These are phyloP conservation scores for Chlorophyllum brunneum DNA, from an alignment of 768 basidiomycete genomes.

Conservation along the genomic window DNA sequence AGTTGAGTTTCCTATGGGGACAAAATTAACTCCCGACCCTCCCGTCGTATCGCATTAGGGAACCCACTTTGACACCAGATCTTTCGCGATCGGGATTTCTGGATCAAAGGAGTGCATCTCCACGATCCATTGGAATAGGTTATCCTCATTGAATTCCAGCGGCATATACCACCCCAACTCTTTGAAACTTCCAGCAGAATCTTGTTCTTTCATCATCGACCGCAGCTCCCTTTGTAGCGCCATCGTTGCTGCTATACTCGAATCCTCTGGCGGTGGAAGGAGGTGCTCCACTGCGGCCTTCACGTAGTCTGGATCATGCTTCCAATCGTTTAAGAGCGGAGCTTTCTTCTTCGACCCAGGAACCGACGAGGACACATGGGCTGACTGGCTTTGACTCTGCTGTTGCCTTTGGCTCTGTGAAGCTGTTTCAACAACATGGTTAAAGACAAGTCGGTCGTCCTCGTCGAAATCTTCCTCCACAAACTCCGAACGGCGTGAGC, in stretches of 20 bases:
- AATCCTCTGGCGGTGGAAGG: slow-evolving; percentile 59
- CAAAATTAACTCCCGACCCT: background rate
- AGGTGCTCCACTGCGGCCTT: slow-evolving; percentile 36
- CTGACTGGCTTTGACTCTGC: background rate
- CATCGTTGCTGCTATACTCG: slow-evolving; percentile 49
- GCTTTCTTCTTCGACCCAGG: slow-evolving; percentile 19
- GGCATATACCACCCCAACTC: slow-evolving; percentile 74
- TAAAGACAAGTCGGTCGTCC: slow-evolving; percentile 46
- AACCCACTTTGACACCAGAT: slow-evolving; percentile 47
- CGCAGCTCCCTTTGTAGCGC: slow-evolving; percentile 61
- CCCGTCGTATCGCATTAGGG: background rate
- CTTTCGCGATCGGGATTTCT: slow-evolving; percentile 54
- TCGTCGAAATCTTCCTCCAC: slow-evolving; percentile 43
- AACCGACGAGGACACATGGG: slow-evolving; percentile 14
- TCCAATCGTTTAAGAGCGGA: slow-evolving; percentile 43
- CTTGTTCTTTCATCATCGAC: slow-evolving; percentile 59
- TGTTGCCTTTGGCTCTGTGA: slow-evolving; percentile 12
- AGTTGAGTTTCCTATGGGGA: slow-evolving; percentile 46
- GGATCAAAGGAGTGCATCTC: slow-evolving; percentile 71
- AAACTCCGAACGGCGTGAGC: slow-evolving; percentile 34
- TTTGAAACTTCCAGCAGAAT: slow-evolving; percentile 35
- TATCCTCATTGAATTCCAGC: slow-evolving; percentile 60
- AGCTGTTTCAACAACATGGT: slow-evolving; percentile 20
- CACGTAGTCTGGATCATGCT: slow-evolving; percentile 50
- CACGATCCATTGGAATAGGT: slow-evolving; percentile 70